phyloP scores from a whole-genome alignment of 441 rosid species.

The Pelargonium fulgidum region DNA sequence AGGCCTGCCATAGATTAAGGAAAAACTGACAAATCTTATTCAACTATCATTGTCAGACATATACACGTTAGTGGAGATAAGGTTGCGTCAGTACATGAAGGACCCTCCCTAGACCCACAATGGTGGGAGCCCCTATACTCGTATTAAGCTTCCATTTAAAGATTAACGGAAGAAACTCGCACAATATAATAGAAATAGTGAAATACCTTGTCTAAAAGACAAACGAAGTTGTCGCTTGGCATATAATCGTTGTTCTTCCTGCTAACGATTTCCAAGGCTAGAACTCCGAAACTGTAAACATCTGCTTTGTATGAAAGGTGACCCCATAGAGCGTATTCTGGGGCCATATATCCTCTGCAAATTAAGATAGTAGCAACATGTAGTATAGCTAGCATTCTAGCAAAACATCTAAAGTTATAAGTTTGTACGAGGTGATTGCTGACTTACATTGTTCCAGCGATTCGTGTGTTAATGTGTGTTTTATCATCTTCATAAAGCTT shows the following conservation, averaged over 20 bases:
- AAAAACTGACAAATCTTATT: too few species aligned
- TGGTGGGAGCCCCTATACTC: too few species aligned
- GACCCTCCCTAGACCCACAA: too few species aligned
- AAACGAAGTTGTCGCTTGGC: neutral
- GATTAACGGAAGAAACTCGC: neutral
- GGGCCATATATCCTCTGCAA: constrained; percentile 34
- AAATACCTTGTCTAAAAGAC: constrained; percentile 18
- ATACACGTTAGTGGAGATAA: too few species aligned
- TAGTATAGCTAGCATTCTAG: too few species aligned
- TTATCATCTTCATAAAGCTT: constrained; percentile 49
- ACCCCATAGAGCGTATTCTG: constrained; percentile 38
- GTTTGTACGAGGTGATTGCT: neutral
- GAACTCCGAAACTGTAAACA: constrained; percentile 41
- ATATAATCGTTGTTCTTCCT: constrained; percentile 12
- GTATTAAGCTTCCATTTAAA: too few species aligned
- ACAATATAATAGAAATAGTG: neutral
- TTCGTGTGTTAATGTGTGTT: constrained; percentile 53
- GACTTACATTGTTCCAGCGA: constrained; percentile 63
- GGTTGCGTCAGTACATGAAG: too few species aligned
- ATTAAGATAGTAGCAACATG: neutral
- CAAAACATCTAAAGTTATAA: too few species aligned
- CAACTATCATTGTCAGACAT: too few species aligned
- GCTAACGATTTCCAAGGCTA: constrained; percentile 32
- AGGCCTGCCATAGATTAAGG: constrained; percentile 33
- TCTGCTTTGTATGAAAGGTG: constrained; percentile 39